Base-by-base conservation (phyloP, 805 yeast species). In the Novakomyces olei region DNA sequence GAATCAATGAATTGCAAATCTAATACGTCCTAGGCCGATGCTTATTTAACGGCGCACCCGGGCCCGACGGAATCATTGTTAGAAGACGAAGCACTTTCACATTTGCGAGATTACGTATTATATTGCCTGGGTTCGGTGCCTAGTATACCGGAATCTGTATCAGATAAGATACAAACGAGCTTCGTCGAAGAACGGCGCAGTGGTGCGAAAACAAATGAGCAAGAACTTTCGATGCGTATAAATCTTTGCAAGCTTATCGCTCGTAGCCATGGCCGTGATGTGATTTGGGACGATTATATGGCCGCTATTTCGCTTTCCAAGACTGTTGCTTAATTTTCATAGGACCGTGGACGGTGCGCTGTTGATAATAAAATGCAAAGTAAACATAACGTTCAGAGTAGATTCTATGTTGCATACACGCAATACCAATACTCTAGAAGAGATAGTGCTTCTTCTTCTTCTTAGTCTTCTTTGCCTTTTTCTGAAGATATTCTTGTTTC, bases 211-310 rank as follows among this genome's bases (percentile, higher is more conserved):
- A 18, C 16, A 10, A 14, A 20, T 14, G 33, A 22, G 17, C 14
- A 30, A 23, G 18, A 16, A 22, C 27, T 30, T 5, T 14, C 19
- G 14, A 9, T 20, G 9, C 27, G 23, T 9, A 30, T 30, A 15
- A 23, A 30, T n/a, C 15, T 16, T 15, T 20, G 27, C 15, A 15
- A 27, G 12, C 33, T 30, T 3, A 14, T 19, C 12, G 33, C 33
- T 12, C 22, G 24, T 16, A 19, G 28, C 8, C 16, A 14, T 5
- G 32, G 24, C 5, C 19, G 32, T n/a, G 12, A 29, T 4, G 9
- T 16, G 12, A 25, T 29, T 17, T 16, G 22, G 6, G 14, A 19
- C 6, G n/a, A 18, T 14, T 15, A 29, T 17, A 19, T 29, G 12
- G 32, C 19, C 5, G 3, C 10, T 16, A n/a, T n/a, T n/a, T n/a